Conservation (phyloP, 257 asterid genomes). For the Oldenlandia corymbosa region DNA sequence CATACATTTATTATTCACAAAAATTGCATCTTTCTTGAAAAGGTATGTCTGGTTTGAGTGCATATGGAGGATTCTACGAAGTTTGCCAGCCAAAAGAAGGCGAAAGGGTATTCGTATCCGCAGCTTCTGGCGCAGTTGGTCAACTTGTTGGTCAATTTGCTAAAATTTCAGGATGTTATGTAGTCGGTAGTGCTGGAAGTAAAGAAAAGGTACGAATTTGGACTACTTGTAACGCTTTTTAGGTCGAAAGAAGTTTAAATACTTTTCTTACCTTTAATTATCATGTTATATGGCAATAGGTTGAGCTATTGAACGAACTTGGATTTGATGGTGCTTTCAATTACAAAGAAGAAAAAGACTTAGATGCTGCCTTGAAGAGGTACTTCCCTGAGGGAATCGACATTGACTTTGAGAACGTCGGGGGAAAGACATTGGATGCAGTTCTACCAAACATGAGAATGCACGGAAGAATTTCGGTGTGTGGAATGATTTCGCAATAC, state of each 20-base stretch:
- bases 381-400: slow-evolving; percentile 31
- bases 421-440: slow-evolving; percentile 28
- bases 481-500: slow-evolving; percentile 31
- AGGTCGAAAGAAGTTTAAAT: too few relatives aligned
- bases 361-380: slow-evolving; percentile 19
- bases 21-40: too few relatives aligned
- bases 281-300: slow-evolving; percentile 15
- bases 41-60: slow-evolving; percentile 23
- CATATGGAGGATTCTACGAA: slow-evolving; percentile 20
- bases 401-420: slow-evolving; percentile 31
- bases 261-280: too few relatives aligned
- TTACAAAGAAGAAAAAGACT: slow-evolving; percentile 28
- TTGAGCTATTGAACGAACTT: slow-evolving; percentile 26
- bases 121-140: slow-evolving; percentile 23
- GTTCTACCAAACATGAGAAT: slow-evolving; percentile 23
- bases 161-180: slow-evolving; percentile 25
- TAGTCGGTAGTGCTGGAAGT: slow-evolving; percentile 30
- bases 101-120: slow-evolving; percentile 21
- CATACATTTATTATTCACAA: neutral
- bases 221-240: too few relatives aligned
- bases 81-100: slow-evolving; percentile 22
- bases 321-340: slow-evolving; percentile 30
- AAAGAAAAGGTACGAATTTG: slow-evolving; percentile 29
- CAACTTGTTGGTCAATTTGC: slow-evolving; percentile 20
- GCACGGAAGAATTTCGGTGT: slow-evolving; percentile 21